These are phyloP conservation scores for Zygnema circumcarinatum DNA, from an alignment of 139 green algal species.

Conservation along the genomic window DNA sequence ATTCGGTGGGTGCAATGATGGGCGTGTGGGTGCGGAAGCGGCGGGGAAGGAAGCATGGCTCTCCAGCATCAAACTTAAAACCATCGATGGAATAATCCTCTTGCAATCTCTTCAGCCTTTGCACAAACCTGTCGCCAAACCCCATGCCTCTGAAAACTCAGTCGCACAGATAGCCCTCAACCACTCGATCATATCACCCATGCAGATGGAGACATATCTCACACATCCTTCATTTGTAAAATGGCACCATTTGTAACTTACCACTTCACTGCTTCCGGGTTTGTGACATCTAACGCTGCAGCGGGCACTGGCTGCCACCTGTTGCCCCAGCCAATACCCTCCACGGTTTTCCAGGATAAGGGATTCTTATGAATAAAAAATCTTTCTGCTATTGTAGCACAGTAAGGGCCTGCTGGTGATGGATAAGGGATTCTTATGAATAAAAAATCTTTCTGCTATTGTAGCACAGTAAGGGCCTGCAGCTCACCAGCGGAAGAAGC, in stretches of 20 bases:
- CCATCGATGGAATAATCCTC: conserved; percentile 67
- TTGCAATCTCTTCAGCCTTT: conserved; percentile 65
- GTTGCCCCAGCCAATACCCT: background rate
- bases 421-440: conserved; percentile 2
- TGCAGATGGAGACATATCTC: no score
- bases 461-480: conserved; percentile 3
- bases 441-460: background rate
- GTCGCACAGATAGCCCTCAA: no score
- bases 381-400: background rate
- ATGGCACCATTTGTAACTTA: conserved; percentile 12
- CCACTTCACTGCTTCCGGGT: conserved; percentile 73
- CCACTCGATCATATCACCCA: no score
- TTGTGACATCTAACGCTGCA: conserved; percentile 74
- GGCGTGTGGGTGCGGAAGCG: conserved; percentile 61
- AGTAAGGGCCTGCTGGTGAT: background rate
- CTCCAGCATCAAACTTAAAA: conserved; percentile 79
- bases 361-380: background rate
- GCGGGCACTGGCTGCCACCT: conserved; percentile 70
- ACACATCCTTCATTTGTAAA: background rate
- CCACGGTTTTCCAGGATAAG: conserved; percentile 12
- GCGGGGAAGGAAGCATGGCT: conserved; percentile 75
- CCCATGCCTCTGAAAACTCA: background rate
- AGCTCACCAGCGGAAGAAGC: conserved; percentile 58
- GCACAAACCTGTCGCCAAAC: conserved; percentile 62
- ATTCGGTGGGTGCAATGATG: conserved; percentile 67